These are phyloP conservation scores for Yamadazyma siamensis DNA, from an alignment of 1,139 yeast genomes.

Conservation along the genomic window DNA sequence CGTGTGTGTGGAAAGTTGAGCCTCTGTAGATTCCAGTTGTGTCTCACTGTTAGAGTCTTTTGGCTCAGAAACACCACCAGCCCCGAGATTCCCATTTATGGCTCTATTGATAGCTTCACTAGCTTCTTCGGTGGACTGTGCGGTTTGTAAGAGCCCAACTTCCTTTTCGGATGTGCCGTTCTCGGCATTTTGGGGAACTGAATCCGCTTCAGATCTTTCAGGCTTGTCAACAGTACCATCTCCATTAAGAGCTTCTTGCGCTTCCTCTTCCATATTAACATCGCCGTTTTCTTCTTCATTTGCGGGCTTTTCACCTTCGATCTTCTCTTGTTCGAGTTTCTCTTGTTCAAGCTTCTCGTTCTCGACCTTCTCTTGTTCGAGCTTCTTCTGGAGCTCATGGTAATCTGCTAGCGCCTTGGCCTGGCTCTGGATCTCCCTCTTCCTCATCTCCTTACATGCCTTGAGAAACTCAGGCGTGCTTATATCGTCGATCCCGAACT, in stretches of 20 bases:
- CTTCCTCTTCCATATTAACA: constrained; percentile 1
- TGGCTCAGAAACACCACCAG: not conserved
- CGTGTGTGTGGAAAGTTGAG: constrained; percentile 2
- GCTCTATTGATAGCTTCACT: not conserved
- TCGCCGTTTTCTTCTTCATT: constrained; percentile 1
- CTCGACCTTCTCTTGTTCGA: constrained; percentile 2
- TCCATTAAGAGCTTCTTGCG: constrained; percentile 1
- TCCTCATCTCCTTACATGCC: constrained; percentile 73
- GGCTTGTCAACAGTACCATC: not conserved
- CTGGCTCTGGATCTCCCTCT: constrained; percentile 62
- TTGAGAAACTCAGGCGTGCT: constrained; percentile 66
- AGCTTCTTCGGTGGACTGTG: not conserved
- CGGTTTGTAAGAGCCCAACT: too few species aligned
- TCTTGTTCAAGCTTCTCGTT: constrained; percentile 2
- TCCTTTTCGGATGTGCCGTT: not conserved
- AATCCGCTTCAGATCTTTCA: constrained; percentile 1
- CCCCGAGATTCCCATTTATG: not conserved
- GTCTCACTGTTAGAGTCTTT: not conserved
- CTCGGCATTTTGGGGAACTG: not conserved
- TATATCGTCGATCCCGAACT: constrained; percentile 91
- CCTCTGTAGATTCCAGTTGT: too few species aligned
- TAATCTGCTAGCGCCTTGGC: constrained; percentile 36
- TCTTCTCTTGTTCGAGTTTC: constrained; percentile 1
- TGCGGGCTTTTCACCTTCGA: not conserved
- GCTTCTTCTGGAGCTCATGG: not conserved